phyloP scores from a whole-genome alignment of 352 stramenopile species.

The Pythium myriotylum region DNA sequence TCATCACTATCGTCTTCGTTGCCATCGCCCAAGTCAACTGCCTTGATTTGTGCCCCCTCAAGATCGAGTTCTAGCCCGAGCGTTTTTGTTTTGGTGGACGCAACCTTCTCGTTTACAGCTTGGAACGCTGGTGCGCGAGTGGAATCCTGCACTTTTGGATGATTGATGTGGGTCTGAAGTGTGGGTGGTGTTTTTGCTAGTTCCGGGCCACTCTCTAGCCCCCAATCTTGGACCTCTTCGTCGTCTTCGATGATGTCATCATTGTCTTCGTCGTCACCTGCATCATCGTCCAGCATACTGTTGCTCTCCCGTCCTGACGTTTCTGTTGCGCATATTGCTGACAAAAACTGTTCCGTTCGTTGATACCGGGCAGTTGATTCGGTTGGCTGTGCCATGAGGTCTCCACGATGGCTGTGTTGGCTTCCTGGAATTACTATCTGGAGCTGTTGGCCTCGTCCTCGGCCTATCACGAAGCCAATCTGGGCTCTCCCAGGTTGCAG shows the following conservation, averaged over 20 bases:
- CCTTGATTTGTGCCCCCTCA: constrained; percentile 9
- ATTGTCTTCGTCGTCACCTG: constrained; percentile 27
- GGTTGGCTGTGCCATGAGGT: neutral
- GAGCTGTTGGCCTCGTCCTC: constrained; percentile 16
- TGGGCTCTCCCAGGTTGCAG: neutral
- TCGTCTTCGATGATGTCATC: constrained; percentile 23
- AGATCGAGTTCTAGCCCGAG: constrained; percentile 21
- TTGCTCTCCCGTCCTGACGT: neutral
- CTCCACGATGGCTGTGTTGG: constrained; percentile 8
- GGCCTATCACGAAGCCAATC: constrained; percentile 1
- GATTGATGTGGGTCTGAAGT: neutral
- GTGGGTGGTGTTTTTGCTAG: neutral
- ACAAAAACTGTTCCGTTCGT: neutral
- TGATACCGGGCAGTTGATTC: neutral
- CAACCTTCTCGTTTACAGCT: neutral
- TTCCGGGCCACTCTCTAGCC: constrained; percentile 1
- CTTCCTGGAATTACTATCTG: constrained; percentile 18
- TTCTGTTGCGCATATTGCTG: neutral
- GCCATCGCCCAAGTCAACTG: constrained; percentile 19
- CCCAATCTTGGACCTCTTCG: constrained; percentile 32
- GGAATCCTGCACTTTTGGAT: neutral
- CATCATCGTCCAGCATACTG: neutral
- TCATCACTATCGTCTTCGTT: constrained; percentile 27
- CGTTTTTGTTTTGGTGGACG: neutral
- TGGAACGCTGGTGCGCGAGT: neutral